Conservation (phyloP, 1,284 basidiomycete genomes). For the Singerocomus inundabilis region DNA sequence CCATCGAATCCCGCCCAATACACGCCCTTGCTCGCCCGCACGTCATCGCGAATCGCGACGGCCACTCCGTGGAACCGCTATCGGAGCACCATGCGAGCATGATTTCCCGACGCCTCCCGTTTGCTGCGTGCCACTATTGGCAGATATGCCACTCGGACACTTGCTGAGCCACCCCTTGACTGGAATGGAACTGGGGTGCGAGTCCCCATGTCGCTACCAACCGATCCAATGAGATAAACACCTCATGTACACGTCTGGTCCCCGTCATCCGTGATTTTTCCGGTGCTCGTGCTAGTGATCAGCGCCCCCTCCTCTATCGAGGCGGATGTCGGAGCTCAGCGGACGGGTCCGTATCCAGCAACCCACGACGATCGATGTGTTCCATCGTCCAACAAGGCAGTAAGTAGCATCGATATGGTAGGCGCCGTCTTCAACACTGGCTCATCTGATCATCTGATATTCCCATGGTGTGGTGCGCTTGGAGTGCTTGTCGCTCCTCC, state of each 20-base stretch:
- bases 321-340: conserved; percentile 11
- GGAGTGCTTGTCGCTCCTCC: neutral
- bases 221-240: conserved; percentile 16
- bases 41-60: conserved; percentile 15
- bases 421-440: neutral
- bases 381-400: neutral
- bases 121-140: conserved; percentile 3
- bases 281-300: neutral
- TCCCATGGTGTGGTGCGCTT: neutral
- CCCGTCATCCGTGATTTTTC: neutral
- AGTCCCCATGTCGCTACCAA: neutral
- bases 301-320: neutral
- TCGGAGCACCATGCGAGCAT: neutral
- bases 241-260: neutral
- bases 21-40: no score
- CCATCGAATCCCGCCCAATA: neutral
- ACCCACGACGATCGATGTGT: conserved; percentile 3
- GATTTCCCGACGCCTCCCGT: neutral
- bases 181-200: conserved; percentile 8
- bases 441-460: neutral
- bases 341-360: conserved; percentile 4
- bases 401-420: conserved; percentile 1
- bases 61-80: conserved; percentile 9
- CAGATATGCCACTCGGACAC: conserved; percentile 1
- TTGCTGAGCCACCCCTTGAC: neutral